Conservation (phyloP, 2,329 filamentous ascomycete genomes). For the Diaporthe sp. region DNA sequence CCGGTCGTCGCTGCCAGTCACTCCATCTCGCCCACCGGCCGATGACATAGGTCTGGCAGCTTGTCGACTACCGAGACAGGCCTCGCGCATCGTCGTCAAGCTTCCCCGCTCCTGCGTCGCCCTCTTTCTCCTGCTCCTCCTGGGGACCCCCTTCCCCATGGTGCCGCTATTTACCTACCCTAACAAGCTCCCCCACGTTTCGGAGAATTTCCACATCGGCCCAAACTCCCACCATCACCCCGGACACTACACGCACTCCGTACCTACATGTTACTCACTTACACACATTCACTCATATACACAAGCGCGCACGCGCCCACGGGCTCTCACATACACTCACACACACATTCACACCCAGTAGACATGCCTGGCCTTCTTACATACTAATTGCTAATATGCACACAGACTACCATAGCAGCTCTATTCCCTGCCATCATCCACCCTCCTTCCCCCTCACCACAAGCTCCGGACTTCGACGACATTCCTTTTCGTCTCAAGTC, state of each 20-base stretch:
- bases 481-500: constrained; percentile 28
- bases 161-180: neutral
- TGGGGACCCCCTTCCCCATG: neutral
- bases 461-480: constrained; percentile 18
- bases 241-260: neutral
- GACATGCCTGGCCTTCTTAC: neutral
- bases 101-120: constrained; percentile 36
- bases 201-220: constrained; percentile 25
- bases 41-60: constrained; percentile 20
- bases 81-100: constrained; percentile 16
- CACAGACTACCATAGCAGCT: constrained; percentile 20
- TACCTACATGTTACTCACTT: neutral
- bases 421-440: constrained; percentile 3
- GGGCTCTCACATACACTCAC: neutral
- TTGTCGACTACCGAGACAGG: constrained; percentile 32
- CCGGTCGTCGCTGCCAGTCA: neutral
- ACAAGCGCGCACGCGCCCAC: neutral
- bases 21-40: neutral
- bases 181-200: constrained; percentile 27
- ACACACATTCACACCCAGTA: neutral
- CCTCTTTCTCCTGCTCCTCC: neutral
- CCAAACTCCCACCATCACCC: constrained; percentile 13
- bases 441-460: neutral
- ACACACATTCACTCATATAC: neutral
- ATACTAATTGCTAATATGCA: constrained; percentile 20